Evolutionary conservation across 1,284 basidiomycete species (phyloP), one percentile per base, ranked within the genome.

Genomic region (Apiotrichum montevideense): DNA sequence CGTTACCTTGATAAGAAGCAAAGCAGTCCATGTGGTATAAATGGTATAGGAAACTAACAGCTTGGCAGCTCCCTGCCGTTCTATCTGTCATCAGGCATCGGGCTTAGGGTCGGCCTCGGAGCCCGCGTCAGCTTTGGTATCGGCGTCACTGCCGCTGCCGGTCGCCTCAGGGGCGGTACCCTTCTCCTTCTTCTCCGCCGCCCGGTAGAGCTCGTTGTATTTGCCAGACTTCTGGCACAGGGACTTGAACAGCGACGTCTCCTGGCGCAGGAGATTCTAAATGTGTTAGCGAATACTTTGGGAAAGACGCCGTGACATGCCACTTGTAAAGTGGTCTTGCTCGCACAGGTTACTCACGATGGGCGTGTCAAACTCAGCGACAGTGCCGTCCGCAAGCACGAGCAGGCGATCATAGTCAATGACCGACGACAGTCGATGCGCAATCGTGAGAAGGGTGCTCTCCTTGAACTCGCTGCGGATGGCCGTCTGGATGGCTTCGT

Each of bases 201-300:
- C 72, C 11, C 56, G 57, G 52, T 70, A 73, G 15, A 76, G 59
- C 65, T 90, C 87, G 6, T 79, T 70, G 66, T 83, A 90, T 46
- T 83, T 84, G 32, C 89, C 89, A 56, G 87, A 90, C 76, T 88
- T 87, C 63, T 90, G 74, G 64, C 89, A 91, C 83, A 93, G 87
- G 35, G 77, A 81, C 63, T 87, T 81, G 76, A 92, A 92, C 14
- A 87, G 81, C 0, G 88, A 86, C 45, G 80, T 81, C 52, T 87
- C 83, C 63, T 85, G 87, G 47, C 82, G 80, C 15, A 93, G 84
- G 63, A 93, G 75, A 52, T 84, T 85, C 72, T 73, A 52, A 11
- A 42, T 4, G 2, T 5, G 54, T 62, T 46, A 58, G 60, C 44
- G 14, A 15, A 15, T 21, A 21, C 21, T 21, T 21, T 21, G 21